phyloP scores from a whole-genome alignment of 139 green algal genomes.

The Desmodesmus armatus region DNA sequence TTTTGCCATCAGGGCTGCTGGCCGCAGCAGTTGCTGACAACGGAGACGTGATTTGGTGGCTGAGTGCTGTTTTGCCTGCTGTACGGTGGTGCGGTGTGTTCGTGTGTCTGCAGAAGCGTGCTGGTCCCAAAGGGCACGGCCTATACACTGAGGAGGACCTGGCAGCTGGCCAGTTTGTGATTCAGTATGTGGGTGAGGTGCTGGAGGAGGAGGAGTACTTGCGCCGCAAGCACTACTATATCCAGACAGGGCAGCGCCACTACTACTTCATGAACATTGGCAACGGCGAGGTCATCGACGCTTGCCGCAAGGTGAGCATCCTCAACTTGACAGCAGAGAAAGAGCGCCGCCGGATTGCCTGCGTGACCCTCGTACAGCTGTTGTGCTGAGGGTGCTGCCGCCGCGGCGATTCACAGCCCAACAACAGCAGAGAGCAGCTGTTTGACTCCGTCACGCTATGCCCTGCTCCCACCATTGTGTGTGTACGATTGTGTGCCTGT shows the following conservation, averaged over 20 bases:
- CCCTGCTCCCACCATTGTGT: slow-evolving; percentile 28
- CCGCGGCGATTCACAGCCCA: no score
- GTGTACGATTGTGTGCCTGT: no score
- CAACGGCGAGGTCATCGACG: slow-evolving; percentile 98
- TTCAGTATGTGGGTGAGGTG: slow-evolving; percentile 98
- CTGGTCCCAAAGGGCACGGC: slow-evolving; percentile 91
- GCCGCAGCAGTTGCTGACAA: no score
- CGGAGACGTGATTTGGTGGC: no score
- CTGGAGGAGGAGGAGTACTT: slow-evolving; percentile 96
- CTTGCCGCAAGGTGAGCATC: slow-evolving; percentile 76
- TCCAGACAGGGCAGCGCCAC: slow-evolving; percentile 85
- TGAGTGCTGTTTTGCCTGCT: neutral
- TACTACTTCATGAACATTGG: slow-evolving; percentile 99
- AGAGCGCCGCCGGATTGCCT: no score
- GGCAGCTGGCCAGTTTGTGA: slow-evolving; percentile 90
- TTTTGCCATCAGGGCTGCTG: no score
- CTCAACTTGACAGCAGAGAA: no score
- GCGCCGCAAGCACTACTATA: slow-evolving; percentile 90
- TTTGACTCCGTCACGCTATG: neutral
- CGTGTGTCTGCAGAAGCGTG: slow-evolving; percentile 67
- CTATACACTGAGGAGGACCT: slow-evolving; percentile 84
- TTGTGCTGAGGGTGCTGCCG: no score
- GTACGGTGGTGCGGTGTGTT: neutral
- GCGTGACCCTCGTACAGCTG: no score
- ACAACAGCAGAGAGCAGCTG: no score